Conservation (phyloP, 176 grass and related monocot genomes). For the Juncus effusus region DNA sequence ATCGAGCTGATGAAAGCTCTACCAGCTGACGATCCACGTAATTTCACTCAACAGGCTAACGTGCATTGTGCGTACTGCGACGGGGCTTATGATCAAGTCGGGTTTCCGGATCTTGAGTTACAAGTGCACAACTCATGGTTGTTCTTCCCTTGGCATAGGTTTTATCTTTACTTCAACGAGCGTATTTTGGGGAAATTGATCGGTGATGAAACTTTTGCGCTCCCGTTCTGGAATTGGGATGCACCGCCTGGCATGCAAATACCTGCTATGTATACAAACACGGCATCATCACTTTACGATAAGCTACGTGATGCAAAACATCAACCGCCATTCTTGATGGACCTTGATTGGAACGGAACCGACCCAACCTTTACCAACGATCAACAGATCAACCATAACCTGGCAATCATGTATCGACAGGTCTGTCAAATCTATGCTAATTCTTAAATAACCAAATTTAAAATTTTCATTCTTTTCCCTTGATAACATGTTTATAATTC, state of each 20-base stretch:
- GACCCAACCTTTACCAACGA: slow-evolving; percentile 28
- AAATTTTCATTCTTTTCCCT: not conserved
- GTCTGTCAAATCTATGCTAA: slow-evolving; percentile 13
- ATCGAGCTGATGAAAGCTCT: slow-evolving; percentile 59
- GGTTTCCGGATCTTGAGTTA: slow-evolving; percentile 42
- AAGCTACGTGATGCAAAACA: slow-evolving; percentile 37
- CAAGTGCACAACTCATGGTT: slow-evolving; percentile 61
- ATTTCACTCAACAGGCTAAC: slow-evolving; percentile 61
- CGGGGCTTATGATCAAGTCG: slow-evolving; percentile 50
- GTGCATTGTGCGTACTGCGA: slow-evolving; percentile 61
- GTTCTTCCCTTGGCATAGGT: slow-evolving; percentile 80
- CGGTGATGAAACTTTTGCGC: slow-evolving; percentile 61
- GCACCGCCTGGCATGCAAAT: slow-evolving; percentile 52
- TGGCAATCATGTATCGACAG: slow-evolving; percentile 72
- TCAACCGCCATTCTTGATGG: slow-evolving; percentile 38
- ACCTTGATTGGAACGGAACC: slow-evolving; percentile 39
- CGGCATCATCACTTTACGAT: slow-evolving; percentile 42
- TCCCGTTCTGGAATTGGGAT: slow-evolving; percentile 94
- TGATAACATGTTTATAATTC: not conserved
- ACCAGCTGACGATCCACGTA: slow-evolving; percentile 66
- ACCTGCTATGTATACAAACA: slow-evolving; percentile 43
- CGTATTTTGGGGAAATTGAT: slow-evolving; percentile 68
- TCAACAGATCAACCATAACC: slow-evolving; percentile 43
- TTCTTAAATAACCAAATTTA: not conserved
- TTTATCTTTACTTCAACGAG: slow-evolving; percentile 66